Base-by-base conservation (phyloP, 2,329 filamentous ascomycete species). In the Torrubiellomyces zombiae region DNA sequence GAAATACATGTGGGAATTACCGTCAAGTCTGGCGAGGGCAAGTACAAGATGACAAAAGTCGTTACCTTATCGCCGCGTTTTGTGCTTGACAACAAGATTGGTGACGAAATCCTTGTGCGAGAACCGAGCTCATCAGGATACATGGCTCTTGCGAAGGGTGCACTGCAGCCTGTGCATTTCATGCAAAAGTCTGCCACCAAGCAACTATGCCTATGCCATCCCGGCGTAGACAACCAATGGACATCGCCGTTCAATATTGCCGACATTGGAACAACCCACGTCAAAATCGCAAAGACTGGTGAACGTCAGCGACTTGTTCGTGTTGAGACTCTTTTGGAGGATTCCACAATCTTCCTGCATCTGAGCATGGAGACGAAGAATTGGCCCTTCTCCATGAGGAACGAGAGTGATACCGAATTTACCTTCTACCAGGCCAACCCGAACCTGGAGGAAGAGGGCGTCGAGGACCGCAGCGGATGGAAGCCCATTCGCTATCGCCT, bases 341-440 rank as follows among this genome's bases (percentile, higher is more conserved):
- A 80, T 32, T 81, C 86, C 1, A 95, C 86, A 1, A 76, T 98
- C 20, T 98, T 95, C 60, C 50, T 95, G 17, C 81, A 93, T 41
- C 65, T 98, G 30, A 89, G 74, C 42, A 61, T 86, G 37, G 89
- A 98, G 54, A 83, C 70, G 5, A 91, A 89, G 49, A 82, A 92
- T 44, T 98, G 89, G 89, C 89, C 89, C 0, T 98, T 89, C 54
- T 94, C 85, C 0, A 94, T 98, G 75, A 77, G 89, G 35, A 98
- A 98, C 44, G 89, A 95, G 55, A 95, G 86, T 42, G 86, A 95
- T 42, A 78, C 77, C 14, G 89, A 95, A 44, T 95, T 95, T 50
- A 76, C 86, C 24, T 98, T 98, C 56, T 93, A 78, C 58, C 89
- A 98, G 49, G 79, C 82, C 11, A 78, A 95, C 40, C 89, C 89